phyloP scores from a whole-genome alignment of 1,284 basidiomycete species.

The Ustilago tritici region DNA sequence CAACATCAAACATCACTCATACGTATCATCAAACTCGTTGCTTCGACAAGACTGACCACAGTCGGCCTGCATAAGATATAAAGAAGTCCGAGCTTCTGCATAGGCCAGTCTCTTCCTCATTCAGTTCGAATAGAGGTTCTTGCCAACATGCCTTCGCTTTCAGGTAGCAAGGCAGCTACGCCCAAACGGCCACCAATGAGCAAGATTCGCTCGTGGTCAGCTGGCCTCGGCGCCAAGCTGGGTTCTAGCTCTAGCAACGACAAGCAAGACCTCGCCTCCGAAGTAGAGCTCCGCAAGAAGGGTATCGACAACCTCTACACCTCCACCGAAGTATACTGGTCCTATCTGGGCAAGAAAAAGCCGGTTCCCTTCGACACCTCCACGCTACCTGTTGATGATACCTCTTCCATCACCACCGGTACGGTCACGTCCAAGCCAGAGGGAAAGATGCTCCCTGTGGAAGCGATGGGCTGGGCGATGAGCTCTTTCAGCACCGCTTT shows the following conservation, averaged over 20 bases:
- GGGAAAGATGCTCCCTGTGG: slow-evolving; percentile 45
- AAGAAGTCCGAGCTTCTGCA: background rate
- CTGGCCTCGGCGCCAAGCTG: slow-evolving; percentile 41
- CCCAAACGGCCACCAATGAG: slow-evolving; percentile 34
- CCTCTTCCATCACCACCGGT: slow-evolving; percentile 21
- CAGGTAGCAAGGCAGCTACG: background rate
- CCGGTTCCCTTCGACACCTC: slow-evolving; percentile 42
- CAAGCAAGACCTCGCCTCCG: slow-evolving; percentile 36
- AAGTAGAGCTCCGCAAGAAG: slow-evolving; percentile 44
- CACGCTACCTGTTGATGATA: slow-evolving; percentile 24
- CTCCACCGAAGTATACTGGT: slow-evolving; percentile 53
- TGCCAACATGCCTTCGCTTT: slow-evolving; percentile 1
- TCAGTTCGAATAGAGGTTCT: background rate
- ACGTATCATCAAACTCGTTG: background rate
- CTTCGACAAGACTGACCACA: background rate
- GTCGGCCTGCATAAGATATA: background rate
- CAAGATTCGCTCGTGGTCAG: slow-evolving; percentile 38
- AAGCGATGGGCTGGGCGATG: slow-evolving; percentile 52
- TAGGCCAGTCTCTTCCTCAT: background rate
- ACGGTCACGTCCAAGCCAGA: slow-evolving; percentile 30
- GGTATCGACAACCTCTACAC: slow-evolving; percentile 43
- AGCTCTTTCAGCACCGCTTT: slow-evolving; percentile 30
- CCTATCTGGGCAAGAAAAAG: slow-evolving; percentile 51
- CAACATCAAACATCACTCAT: background rate
- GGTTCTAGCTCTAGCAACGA: slow-evolving; percentile 6